Conservation (phyloP, 176 grass and related monocot species). For the Aegilops speltoides region DNA sequence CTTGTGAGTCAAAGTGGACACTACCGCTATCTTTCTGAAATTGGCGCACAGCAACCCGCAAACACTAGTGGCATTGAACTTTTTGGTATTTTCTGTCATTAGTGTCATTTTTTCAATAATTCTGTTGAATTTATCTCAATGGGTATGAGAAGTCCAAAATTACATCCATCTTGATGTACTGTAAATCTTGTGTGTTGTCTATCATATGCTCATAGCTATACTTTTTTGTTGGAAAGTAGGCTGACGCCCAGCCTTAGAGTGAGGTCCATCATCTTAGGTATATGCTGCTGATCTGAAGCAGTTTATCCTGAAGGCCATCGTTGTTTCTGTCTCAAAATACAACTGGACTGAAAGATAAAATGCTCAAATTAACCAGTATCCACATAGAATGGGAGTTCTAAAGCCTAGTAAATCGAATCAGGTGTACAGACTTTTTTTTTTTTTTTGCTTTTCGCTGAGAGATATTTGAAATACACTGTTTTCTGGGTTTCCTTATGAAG, state of each 20-base stretch:
- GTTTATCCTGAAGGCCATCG: neutral
- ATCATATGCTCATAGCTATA: neutral
- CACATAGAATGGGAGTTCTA: neutral
- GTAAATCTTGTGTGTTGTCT: neutral
- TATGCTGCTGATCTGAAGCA: neutral
- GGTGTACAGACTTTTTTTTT: neutral
- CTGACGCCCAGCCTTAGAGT: too few relatives aligned
- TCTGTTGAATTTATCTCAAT: neutral
- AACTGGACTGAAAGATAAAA: neutral
- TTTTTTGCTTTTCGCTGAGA: neutral
- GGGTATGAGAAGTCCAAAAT: neutral
- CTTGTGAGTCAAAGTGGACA: neutral
- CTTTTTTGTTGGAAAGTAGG: neutral
- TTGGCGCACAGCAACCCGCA: neutral
- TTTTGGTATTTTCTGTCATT: neutral
- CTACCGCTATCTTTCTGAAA: conserved; percentile 5
- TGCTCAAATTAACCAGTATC: neutral
- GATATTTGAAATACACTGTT: neutral
- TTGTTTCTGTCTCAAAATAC: neutral
- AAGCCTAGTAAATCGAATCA: neutral
- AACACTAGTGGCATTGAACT: neutral
- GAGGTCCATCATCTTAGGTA: neutral
- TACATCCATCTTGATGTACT: neutral
- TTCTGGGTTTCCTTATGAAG: neutral
- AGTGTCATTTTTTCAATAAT: neutral